Base-by-base conservation (phyloP, 2,329 filamentous ascomycete species). In the Ceratocystis eucalypticola region DNA sequence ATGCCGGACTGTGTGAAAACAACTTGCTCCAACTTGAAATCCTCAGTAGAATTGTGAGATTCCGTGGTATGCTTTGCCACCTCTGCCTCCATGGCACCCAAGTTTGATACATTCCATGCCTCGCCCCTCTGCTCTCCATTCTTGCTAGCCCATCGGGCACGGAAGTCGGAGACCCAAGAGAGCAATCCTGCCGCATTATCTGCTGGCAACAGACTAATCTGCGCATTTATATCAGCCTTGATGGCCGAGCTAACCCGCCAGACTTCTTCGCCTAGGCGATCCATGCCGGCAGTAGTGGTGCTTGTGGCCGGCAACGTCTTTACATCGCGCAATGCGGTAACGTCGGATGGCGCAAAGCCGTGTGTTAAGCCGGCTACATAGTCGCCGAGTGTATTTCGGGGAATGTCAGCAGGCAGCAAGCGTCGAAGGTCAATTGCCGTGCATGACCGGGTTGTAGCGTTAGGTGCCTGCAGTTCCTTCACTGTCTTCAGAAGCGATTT, bases 41-140 rank as follows among this genome's bases (percentile, higher is more conserved):
- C 67, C 0, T 44, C 45, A 15, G 55, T 44, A 4, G 2, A 25
- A 25, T 41, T 8, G n/a, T 22, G 48, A 17, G 8, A 53, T 7
- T 37, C 48, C 1, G 44, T 17, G 0, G 22, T 50, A 7, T 17
- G 70, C n/a, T 80, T 70, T 7, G 3, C 8, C 7, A 20, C 22
- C 8, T 57, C 25, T 3, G 55, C 44, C 4, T 20, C 70, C n/a
- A 80, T 70, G 15, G 74, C 74, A 0, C 82, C 82, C 4, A 83
- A 68, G 70, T 84, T 85, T 68, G 79, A 83, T 3, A 84, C 70
- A 68, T 80, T 78, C 77, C 80, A 84, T 0, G 79, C 78, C 2
- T 70, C 70, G 1, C 74, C 71, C 8, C 80, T 76, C 12, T 73
- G 70, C 65, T 74, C 71, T 0, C 80, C 80, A 17, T 82, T 71